Evolutionary conservation across 2,329 filamentous ascomycete genomes (phyloP), one percentile per base, ranked within the genome.

Genomic region (Thielaviopsis ethacetica): DNA sequence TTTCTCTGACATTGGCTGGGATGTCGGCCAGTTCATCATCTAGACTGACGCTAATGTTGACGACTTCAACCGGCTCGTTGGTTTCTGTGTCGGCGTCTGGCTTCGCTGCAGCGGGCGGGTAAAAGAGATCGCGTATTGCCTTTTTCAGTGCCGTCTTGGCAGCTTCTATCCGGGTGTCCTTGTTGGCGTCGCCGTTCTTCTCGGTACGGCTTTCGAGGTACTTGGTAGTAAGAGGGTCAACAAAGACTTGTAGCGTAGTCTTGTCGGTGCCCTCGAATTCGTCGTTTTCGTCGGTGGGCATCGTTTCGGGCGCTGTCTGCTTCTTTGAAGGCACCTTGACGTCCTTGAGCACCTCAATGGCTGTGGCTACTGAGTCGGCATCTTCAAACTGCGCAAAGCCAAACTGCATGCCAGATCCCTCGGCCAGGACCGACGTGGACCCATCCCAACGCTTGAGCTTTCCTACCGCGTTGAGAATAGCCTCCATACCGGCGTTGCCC

Each of bases 351-450:
- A 95, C 81, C 69, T 94, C 89, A 59, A 91, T 83, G 51, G 91
- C 93, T 52, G 85, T 85, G 69, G 85, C 83, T 64, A 98, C 76
- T 64, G 90, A 91, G 70, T 95, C 88, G 24, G 85, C 83, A 69
- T 97, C 91, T 63, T 95, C 91, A 70, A 87, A 98, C 71, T 96
- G 87, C 61, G 91, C 93, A 72, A 98, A 97, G 15, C 91, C 93
- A 75, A 97, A 97, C 63, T 84, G 85, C 71, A 85, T 84, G 59
- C 84, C 83, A 72, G 91, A 93, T 64, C 86, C 82, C 64, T 89
- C 84, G n/a, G 75, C 68, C 17, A 75, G 67, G 38, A 76, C 72
- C 17, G 75, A 77, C 54, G 80, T 82, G 38, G 83, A 85, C 62
- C 88, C 77, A 63, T 91, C 90, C 90, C 91, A 98, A 65, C 89